Percentiles rank a stretch among this genome's conserved stretches.
Conservation (phyloP, 352 stramenopile genomes). For the Blastocystis sp. region DNA sequence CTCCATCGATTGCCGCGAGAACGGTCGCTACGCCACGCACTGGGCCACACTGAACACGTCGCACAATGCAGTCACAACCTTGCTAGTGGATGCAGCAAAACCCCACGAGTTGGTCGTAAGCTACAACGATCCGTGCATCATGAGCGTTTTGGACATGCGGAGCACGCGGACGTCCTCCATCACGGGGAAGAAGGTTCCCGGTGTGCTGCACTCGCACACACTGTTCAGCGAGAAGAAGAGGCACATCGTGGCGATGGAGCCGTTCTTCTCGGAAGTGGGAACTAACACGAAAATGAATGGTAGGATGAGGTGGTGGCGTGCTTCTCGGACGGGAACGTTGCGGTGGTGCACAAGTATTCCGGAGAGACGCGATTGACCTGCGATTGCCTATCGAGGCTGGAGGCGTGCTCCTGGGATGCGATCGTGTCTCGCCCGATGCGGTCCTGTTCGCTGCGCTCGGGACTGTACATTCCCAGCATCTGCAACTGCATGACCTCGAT, state of each 20-base stretch:
- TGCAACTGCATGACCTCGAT: not conserved
- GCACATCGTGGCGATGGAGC: constrained; percentile 7
- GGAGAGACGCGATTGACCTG: constrained; percentile 10
- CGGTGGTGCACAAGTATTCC: constrained; percentile 1
- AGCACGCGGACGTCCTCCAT: constrained; percentile 39
- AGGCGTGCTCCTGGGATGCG: constrained; percentile 33
- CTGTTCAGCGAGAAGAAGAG: not conserved
- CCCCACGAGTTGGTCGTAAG: constrained; percentile 20
- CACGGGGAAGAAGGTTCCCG: constrained; percentile 42
- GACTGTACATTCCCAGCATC: constrained; percentile 9
- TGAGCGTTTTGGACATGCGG: constrained; percentile 39
- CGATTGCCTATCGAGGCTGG: not conserved
- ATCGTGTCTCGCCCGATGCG: constrained; percentile 48
- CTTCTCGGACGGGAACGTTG: constrained; percentile 21
- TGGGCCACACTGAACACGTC: not conserved
- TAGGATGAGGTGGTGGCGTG: constrained; percentile 42
- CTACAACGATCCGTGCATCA: not conserved
- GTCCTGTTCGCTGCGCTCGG: not conserved
- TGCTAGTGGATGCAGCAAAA: not conserved
- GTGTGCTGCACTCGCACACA: not conserved
- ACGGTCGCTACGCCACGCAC: not conserved
- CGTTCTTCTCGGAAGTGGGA: constrained; percentile 48
- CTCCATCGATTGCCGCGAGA: constrained; percentile 28
- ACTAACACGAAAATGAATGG: not conserved
- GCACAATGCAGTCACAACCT: not conserved